phyloP scores from a whole-genome alignment of 345 rosid genomes.

The Citrus inodora region DNA sequence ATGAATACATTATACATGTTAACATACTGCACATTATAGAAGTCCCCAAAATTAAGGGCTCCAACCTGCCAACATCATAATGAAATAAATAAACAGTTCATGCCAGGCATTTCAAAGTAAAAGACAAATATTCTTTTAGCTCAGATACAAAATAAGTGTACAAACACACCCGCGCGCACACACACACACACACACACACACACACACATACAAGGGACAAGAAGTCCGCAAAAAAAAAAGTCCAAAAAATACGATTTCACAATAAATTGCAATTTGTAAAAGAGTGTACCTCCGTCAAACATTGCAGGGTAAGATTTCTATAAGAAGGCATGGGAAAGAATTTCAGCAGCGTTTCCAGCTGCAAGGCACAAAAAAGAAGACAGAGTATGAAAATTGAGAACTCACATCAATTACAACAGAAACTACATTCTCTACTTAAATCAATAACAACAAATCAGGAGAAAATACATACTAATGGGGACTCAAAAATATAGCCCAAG shows the following conservation, averaged over 20 bases:
- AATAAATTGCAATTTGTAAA: neutral
- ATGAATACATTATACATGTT: slow-evolving; percentile 79
- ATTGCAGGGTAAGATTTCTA: slow-evolving; percentile 93
- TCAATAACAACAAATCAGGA: neutral
- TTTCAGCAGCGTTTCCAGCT: slow-evolving; percentile 95
- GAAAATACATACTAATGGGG: slow-evolving; percentile 67
- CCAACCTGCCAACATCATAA: slow-evolving; percentile 62
- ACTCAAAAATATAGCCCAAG: slow-evolving; percentile 97
- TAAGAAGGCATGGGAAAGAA: slow-evolving; percentile 75
- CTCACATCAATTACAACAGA: neutral
- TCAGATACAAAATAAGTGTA: too few relatives aligned
- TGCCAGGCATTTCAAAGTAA: neutral
- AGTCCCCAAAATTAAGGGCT: slow-evolving; percentile 85
- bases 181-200: too few relatives aligned
- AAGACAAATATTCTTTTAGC: neutral
- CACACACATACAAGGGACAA: too few relatives aligned
- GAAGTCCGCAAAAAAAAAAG: too few relatives aligned
- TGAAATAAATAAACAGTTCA: neutral
- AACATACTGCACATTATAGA: slow-evolving; percentile 71
- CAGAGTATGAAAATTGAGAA: slow-evolving; percentile 17
- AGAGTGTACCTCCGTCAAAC: slow-evolving; percentile 80
- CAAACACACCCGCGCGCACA: too few relatives aligned
- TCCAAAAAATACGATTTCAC: neutral
- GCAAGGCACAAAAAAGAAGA: slow-evolving; percentile 21
- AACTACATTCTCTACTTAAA: slow-evolving; percentile 10